Percentiles rank a stretch among this genome's conserved stretches.
These are phyloP conservation scores for Ogataea angusta DNA, from an alignment of 805 yeast species.

Conservation along the genomic window DNA sequence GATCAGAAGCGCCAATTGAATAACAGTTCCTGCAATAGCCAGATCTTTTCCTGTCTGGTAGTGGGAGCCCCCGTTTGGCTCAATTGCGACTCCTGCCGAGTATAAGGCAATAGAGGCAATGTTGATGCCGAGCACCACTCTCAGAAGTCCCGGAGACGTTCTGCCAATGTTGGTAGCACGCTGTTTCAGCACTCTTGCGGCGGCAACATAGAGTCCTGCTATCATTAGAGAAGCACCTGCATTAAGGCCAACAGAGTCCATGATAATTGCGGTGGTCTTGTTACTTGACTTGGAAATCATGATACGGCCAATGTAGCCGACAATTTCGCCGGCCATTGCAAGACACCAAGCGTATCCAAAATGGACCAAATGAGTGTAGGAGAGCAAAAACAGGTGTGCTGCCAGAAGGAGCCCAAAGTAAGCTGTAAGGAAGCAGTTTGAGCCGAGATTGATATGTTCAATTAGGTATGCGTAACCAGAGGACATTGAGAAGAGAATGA, in stretches of 20 bases:
- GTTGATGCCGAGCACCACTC: not conserved
- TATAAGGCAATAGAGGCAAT: not conserved
- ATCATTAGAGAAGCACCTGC: constrained; percentile 78
- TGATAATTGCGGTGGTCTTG: constrained; percentile 42
- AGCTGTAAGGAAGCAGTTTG: not conserved
- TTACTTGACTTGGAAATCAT: constrained; percentile 38
- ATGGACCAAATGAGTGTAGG: constrained; percentile 57
- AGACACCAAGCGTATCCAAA: constrained; percentile 52
- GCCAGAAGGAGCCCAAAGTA: constrained; percentile 27
- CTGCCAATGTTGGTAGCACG: not conserved
- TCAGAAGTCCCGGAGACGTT: not conserved
- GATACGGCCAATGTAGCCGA: constrained; percentile 65
- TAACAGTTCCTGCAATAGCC: constrained; percentile 74
- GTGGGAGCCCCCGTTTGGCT: constrained; percentile 31
- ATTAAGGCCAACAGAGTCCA: constrained; percentile 66
- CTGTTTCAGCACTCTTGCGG: constrained; percentile 56
- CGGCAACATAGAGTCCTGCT: constrained; percentile 72
- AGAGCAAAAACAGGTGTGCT: constrained; percentile 40
- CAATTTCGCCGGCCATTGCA: constrained; percentile 57
- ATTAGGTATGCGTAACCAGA: not conserved
- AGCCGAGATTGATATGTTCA: not conserved
- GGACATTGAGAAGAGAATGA: not conserved
- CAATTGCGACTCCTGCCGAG: constrained; percentile 47
- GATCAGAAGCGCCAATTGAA: constrained; percentile 68
- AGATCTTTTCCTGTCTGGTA: constrained; percentile 52